Base-by-base conservation (phyloP, 306 rosid species). In the Rosa chinensis region DNA sequence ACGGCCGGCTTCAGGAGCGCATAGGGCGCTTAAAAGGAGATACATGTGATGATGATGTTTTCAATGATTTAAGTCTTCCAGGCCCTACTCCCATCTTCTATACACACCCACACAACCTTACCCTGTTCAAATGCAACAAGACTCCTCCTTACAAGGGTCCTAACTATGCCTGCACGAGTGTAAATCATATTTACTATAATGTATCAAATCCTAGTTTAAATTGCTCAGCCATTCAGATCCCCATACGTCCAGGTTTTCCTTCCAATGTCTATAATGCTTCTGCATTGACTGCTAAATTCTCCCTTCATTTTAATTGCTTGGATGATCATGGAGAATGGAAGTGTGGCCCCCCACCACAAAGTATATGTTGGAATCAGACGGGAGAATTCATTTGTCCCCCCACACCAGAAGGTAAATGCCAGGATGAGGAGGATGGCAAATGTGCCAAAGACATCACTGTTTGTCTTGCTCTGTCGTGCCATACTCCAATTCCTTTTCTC, bases 81-180 rank as follows among this genome's bases (percentile, higher is more conserved):
- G 3, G 0, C 10, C 0, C 23, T 48, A 0, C 16, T 4, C 2
- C 2, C 8, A 0, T 39, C 6, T 3, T 2, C 11, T 0, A 5
- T 25, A 25, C 5, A 7, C 4, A 7, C 4, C 0, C 9, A 1
- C 9, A 0, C 37, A 63, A 20, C 10, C 21, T 63, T 0, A 63
- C 72, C 21, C 32, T 76, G 3, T 0, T 45, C 72, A 62, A 20
- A 28, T 76, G 79, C 16, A 6, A 2, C 21, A 28, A 1, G 10
- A 66, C 5, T 32, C 6, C 16, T 55, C 2, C 2, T 1, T 0
- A 1, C 0, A 0, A 0, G 2, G 47, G 5, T 17, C 37, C 6
- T 8, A 1, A 1, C 16, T 1, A 3, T 18, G 0, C 0, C 5
- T 62, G 72, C 37, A 0, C 0, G 13, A 75, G 3, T 75, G 4